A percentile compares a stretch with the other conserved stretches of the same genome.
phyloP scores from a whole-genome alignment of 768 basidiomycete genomes.

The Tulasnella sp. region DNA sequence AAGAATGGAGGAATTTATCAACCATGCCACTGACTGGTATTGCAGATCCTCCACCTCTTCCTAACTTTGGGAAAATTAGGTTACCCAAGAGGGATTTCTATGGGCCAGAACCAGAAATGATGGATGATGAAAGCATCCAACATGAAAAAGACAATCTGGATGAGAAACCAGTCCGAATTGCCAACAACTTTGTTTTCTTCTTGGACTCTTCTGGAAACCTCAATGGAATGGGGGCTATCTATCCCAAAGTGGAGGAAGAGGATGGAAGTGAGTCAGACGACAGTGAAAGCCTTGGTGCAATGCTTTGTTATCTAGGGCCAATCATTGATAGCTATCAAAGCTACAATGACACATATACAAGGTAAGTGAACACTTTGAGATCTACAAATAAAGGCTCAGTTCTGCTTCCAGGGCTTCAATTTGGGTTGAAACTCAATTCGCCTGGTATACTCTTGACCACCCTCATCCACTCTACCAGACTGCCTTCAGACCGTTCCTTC shows the following conservation, averaged over 20 bases:
- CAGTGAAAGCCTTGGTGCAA: background rate
- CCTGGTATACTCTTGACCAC: constrained; percentile 46
- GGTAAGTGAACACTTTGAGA: background rate
- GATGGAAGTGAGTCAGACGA: background rate
- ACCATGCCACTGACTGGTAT: too few species aligned
- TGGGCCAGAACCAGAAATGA: background rate
- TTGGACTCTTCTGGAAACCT: background rate
- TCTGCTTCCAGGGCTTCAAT: background rate
- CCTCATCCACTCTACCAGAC: constrained; percentile 37
- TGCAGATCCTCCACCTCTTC: background rate
- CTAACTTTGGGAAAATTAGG: background rate
- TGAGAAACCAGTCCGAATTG: background rate
- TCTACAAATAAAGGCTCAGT: background rate
- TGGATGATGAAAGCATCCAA: background rate
- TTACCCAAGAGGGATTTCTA: background rate
- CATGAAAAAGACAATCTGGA: background rate
- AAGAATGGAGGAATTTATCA: background rate
- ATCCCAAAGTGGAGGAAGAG: background rate
- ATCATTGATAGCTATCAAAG: background rate
- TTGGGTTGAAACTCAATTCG: constrained; percentile 51
- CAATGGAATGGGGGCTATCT: background rate
- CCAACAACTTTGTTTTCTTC: background rate
- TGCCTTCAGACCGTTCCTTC: constrained; percentile 38
- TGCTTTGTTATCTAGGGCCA: background rate
- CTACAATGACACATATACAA: background rate